Evolutionary conservation across 1,284 basidiomycete genomes (phyloP), one percentile per base, ranked within the genome.

Genomic region (Thecaphora frezii): DNA sequence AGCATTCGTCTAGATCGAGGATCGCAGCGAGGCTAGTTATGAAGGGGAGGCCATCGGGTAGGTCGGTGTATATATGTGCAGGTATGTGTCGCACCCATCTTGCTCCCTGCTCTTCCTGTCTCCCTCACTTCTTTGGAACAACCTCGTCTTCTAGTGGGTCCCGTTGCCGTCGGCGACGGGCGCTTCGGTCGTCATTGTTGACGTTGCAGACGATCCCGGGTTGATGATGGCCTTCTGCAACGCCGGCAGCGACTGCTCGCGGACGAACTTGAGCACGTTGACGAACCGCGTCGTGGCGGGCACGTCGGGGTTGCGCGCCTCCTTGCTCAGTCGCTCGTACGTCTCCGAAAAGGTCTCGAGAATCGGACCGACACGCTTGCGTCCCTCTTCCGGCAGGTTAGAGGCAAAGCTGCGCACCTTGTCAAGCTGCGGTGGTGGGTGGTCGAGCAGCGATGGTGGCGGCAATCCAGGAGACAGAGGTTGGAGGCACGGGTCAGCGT

Each of bases 341-440:
- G 74, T 69, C 43, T 73, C 66, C 51, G 50, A 58, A 44, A 78
- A 71, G 14, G 76, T 71, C 33, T 73, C 66, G 21, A 76, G 58
- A 21, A 76, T 56, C 5, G 76, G 76, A 7, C 71, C 54, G 28
- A 78, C 51, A 43, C 75, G 73, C 65, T 77, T 74, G 26, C 66
- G 67, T 47, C 59, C 62, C 53, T 76, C 75, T 24, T 72, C 61
- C 18, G 76, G 74, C 36, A 78, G 57, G 48, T 51, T 61, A 7
- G 40, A 50, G 24, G 72, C 73, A 52, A 73, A 78, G 57, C 53
- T 53, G 42, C 76, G 74, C 22, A 78, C 70, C 9, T 60, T 58
- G 26, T 78, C 76, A 43, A 77, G 69, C 54, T 66, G 50, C 2
- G 51, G 23, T 23, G 51, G 39, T 0, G 46, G 46, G 46, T 26